Percentiles rank a stretch among this genome's conserved stretches.
Conservation (phyloP, 2,329 filamentous ascomycete genomes). For the Aspergillus intermedius region DNA sequence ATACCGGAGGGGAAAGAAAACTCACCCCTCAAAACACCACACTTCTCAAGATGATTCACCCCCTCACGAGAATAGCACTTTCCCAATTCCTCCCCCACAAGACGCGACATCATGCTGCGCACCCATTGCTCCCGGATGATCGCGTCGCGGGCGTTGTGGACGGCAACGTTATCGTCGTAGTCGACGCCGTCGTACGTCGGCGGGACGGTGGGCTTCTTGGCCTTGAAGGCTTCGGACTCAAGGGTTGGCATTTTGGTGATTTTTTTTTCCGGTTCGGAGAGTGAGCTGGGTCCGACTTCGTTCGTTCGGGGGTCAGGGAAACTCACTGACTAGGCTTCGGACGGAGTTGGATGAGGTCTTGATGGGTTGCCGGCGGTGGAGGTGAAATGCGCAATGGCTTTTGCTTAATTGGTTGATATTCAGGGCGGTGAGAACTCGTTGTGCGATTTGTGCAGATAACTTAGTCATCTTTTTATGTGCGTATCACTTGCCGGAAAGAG, state of each 20-base stretch:
- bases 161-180: slow-evolving; percentile 57
- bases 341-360: background rate
- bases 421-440: slow-evolving; percentile 14
- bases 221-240: slow-evolving; percentile 58
- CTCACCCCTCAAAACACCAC: slow-evolving; percentile 58
- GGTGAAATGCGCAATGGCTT: slow-evolving; percentile 15
- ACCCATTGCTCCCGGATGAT: slow-evolving; percentile 64
- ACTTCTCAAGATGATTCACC: slow-evolving; percentile 63
- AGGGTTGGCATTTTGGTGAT: slow-evolving; percentile 54
- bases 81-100: slow-evolving; percentile 60
- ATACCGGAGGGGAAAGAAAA: slow-evolving; percentile 7
- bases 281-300: background rate
- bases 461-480: too few species aligned
- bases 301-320: background rate
- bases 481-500: too few species aligned
- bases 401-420: slow-evolving; percentile 20
- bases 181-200: slow-evolving; percentile 63
- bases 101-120: slow-evolving; percentile 60
- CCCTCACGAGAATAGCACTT: slow-evolving; percentile 62
- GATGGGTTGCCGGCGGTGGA: slow-evolving; percentile 8
- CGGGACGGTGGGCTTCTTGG: slow-evolving; percentile 59
- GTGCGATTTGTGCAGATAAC: background rate
- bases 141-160: slow-evolving; percentile 59
- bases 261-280: background rate
- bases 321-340: slow-evolving; percentile 2